Evolutionary conservation across 768 basidiomycete genomes (phyloP).

Genomic region (Russula vinacea): DNA sequence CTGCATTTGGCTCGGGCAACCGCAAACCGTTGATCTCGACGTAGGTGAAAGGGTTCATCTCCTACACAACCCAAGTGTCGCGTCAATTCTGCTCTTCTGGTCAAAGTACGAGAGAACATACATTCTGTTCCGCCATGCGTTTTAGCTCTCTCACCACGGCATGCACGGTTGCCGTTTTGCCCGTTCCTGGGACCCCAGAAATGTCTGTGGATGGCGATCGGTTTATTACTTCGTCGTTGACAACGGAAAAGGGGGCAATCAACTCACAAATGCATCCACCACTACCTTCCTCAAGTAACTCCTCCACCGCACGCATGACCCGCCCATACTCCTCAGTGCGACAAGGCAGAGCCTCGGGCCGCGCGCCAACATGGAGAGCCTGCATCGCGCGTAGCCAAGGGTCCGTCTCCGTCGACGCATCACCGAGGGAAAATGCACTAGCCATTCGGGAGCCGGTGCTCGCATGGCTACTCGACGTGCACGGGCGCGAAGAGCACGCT

Average conservation of each 20-base stretch:
- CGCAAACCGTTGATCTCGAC: slow-evolving; percentile 97
- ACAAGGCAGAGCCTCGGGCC: slow-evolving; percentile 87
- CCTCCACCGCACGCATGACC: slow-evolving; percentile 73
- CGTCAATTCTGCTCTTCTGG: background rate
- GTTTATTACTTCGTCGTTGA: background rate
- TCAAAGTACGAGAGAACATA: slow-evolving; percentile 38
- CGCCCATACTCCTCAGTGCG: slow-evolving; percentile 79
- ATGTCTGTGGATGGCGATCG: slow-evolving; percentile 58
- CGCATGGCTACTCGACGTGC: slow-evolving; percentile 31
- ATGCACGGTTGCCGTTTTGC: slow-evolving; percentile 97
- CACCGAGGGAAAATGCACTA: slow-evolving; percentile 37
- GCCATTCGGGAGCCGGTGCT: slow-evolving; percentile 40
- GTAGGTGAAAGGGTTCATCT: slow-evolving; percentile 91
- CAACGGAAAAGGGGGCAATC: background rate
- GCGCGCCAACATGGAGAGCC: slow-evolving; percentile 86
- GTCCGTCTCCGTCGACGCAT: slow-evolving; percentile 56
- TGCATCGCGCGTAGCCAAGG: slow-evolving; percentile 88
- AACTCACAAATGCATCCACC: slow-evolving; percentile 92
- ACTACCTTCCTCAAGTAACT: slow-evolving; percentile 85
- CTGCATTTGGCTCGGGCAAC: slow-evolving; percentile 88
- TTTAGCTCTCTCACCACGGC: slow-evolving; percentile 87
- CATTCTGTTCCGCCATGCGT: slow-evolving; percentile 78
- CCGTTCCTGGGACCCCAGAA: slow-evolving; percentile 97
- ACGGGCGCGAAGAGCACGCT: slow-evolving; percentile 27
- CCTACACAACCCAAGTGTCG: slow-evolving; percentile 45